A percentile compares a stretch with the other conserved stretches of the same genome.
Conservation (phyloP, 129 eudicot species). For the Chrysanthemum seticuspe region DNA sequence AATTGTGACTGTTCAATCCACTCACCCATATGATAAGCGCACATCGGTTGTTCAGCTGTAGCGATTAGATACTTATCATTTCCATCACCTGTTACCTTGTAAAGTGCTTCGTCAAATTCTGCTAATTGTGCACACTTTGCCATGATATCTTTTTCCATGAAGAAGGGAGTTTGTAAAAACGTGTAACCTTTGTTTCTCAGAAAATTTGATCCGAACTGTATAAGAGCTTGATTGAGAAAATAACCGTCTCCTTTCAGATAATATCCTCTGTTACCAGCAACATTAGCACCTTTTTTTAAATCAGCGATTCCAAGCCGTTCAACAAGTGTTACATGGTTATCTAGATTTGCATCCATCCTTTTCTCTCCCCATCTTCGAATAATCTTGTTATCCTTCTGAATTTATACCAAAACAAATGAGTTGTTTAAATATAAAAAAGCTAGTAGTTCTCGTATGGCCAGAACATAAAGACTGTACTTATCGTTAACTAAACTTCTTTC, state of each 20-base stretch:
- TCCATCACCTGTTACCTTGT: conserved; percentile 77
- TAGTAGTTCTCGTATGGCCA: background rate
- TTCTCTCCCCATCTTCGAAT: conserved; percentile 68
- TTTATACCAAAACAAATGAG: conserved; percentile 5
- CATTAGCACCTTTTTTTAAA: conserved; percentile 51
- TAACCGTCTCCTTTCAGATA: conserved; percentile 71
- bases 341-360: conserved; percentile 46
- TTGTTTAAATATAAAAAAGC: background rate
- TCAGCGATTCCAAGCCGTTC: conserved; percentile 76
- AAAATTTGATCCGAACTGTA: conserved; percentile 60
- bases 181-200: conserved; percentile 52
- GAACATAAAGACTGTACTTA: too few species aligned
- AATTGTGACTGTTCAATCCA: conserved; percentile 62
- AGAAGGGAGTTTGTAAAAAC: conserved; percentile 61
- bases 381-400: conserved; percentile 57
- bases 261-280: conserved; percentile 72
- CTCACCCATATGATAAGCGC: conserved; percentile 75
- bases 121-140: conserved; percentile 76
- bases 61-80: conserved; percentile 77
- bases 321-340: conserved; percentile 72
- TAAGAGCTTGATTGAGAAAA: conserved; percentile 68
- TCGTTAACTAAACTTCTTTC: too few species aligned
- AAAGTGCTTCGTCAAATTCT: conserved; percentile 79
- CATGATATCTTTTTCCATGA: conserved; percentile 76
- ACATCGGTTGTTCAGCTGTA: conserved; percentile 81